These are phyloP conservation scores for Dactylellina leptospora DNA, from an alignment of 2,329 filamentous ascomycete genomes.

Conservation along the genomic window DNA sequence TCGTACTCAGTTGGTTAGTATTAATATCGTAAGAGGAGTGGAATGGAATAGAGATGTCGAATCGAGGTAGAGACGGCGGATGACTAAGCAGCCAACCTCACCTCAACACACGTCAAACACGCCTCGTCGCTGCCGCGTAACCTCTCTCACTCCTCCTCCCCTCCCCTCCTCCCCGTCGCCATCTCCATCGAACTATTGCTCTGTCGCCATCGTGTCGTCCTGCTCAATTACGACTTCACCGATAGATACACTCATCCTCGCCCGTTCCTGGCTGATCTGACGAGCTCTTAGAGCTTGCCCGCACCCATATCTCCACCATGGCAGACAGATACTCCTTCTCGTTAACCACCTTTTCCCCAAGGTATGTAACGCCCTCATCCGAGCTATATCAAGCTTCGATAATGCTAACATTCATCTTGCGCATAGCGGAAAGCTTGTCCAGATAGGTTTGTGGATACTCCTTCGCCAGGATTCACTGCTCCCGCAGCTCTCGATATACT, in stretches of 20 bases:
- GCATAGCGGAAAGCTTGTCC: conserved; percentile 92
- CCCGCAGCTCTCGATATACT: conserved; percentile 5
- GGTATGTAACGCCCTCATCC: conserved; percentile 67
- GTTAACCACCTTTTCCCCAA: conserved; percentile 98
- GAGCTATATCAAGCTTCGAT: conserved; percentile 33
- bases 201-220: background rate
- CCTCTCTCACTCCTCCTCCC: conserved; percentile 32
- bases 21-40: no score
- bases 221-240: conserved; percentile 17
- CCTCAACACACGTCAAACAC: conserved; percentile 33
- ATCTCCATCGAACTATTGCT: conserved; percentile 3
- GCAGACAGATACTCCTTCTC: conserved; percentile 99
- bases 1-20: no score
- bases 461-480: background rate
- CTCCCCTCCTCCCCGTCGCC: background rate
- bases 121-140: conserved; percentile 43
- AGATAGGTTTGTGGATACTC: conserved; percentile 76
- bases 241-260: conserved; percentile 19
- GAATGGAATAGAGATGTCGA: background rate
- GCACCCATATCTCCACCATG: conserved; percentile 67
- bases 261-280: background rate
- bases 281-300: conserved; percentile 26
- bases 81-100: conserved; percentile 12
- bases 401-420: conserved; percentile 33
- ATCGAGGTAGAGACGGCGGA: background rate